Evolutionary conservation across 768 basidiomycete genomes (phyloP).

Genomic region (Pisolithus microcarpus): DNA sequence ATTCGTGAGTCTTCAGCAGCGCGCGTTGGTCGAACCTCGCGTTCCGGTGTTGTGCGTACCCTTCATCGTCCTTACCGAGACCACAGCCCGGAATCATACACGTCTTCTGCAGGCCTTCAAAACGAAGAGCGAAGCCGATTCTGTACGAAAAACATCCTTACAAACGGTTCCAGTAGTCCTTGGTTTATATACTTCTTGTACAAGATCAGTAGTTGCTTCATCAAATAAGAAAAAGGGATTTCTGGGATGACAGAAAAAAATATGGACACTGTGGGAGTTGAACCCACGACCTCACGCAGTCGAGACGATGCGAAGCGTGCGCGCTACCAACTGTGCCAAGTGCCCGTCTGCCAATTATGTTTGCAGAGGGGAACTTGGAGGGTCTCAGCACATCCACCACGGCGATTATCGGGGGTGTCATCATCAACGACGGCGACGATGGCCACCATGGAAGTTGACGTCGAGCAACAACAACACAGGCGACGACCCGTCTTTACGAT

Average conservation of each 20-base stretch:
- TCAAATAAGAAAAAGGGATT: too few species aligned
- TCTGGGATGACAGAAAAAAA: neutral
- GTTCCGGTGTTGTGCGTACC: conserved; percentile 57
- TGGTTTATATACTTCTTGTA: too few species aligned
- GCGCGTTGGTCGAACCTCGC: conserved; percentile 82
- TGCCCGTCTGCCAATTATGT: conserved; percentile 7
- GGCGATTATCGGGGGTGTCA: too few species aligned
- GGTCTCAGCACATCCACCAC: too few species aligned
- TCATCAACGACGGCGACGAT: too few species aligned
- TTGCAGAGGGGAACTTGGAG: too few species aligned
- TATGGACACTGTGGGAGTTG: conserved; percentile 28
- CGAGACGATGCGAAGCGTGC: conserved; percentile 23
- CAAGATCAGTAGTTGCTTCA: too few species aligned
- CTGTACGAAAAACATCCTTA: conserved; percentile 77
- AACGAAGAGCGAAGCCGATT: conserved; percentile 39
- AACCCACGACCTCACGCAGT: conserved; percentile 30
- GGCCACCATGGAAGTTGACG: too few species aligned
- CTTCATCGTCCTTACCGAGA: neutral
- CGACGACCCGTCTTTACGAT: conserved; percentile 37
- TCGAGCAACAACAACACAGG: too few species aligned
- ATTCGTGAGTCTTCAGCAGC: conserved; percentile 80
- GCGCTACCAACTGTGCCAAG: conserved; percentile 31
- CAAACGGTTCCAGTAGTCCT: conserved; percentile 55
- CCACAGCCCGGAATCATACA: too few species aligned
- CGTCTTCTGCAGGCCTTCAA: conserved; percentile 15